Base-by-base conservation (phyloP, 129 eudicot species). In the Heracleum sosnowskyi region DNA sequence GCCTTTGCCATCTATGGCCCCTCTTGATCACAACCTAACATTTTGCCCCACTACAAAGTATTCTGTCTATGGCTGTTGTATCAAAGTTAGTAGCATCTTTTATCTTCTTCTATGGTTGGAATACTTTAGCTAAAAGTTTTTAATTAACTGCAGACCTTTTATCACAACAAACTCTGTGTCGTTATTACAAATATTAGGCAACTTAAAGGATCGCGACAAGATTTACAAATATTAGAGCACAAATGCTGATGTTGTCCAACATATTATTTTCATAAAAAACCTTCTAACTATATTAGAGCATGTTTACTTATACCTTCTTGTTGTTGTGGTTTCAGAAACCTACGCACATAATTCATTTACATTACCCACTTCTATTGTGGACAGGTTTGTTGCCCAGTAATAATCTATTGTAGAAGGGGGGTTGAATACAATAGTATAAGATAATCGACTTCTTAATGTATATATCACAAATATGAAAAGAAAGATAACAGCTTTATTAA, bases 41-140 rank as follows among this genome's bases (percentile, higher is more conserved):
- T 31, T 60, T 60, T 60, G 33, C 68, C 68, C 68, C 68, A 60
- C 68, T 60, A n/a, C 33, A 60, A 60, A 66, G 39, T 15, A 29
- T 66, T 31, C 39, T 66, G 72, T 29, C 72, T 66, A 66, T 66
- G 72, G 68, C 68, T 60, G 15, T 60, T 66, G 72, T 33, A 66
- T 66, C 31, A 66, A 13, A 31, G 39, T 31, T 66, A 15, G 72
- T 28, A 31, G 72, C 68, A 60, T 60, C 68, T 26, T 57, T 60
- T 11, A 60, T 60, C 68, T 9, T 60, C 68, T 60, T 60, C 68
- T n/a, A 1, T 60, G 68, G 68, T 60, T 60, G 68, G 68, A 60
- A 60, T 22, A 10, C 68, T 9, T 60, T 60, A 26, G 68, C 68
- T n/a, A n/a, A 57, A 60, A 60, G 33, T 60, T n/a, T n/a, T 60